Evolutionary conservation across 805 yeast species (phyloP).

Genomic region (Candida railenensis): DNA sequence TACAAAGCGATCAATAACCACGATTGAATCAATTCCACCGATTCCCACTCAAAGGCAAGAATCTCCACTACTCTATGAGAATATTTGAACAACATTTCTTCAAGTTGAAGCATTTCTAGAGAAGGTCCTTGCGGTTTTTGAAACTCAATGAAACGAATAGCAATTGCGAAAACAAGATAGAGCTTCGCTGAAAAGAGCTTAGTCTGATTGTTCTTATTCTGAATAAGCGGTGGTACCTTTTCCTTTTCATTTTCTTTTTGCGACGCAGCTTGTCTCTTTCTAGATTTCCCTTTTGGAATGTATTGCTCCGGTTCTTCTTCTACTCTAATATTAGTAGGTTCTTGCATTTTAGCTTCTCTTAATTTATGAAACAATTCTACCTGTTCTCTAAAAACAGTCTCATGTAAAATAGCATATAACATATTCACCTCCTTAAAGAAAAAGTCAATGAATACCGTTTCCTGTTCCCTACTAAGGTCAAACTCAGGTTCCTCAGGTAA

Average conservation of each 20-base stretch:
- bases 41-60: constrained; percentile 42
- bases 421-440: constrained; percentile 54
- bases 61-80: constrained; percentile 28
- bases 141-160: constrained; percentile 52
- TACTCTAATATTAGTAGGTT: neutral
- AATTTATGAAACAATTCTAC: constrained; percentile 27
- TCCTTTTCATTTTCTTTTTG: constrained; percentile 5
- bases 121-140: constrained; percentile 26
- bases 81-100: constrained; percentile 35
- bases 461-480: neutral
- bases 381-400: constrained; percentile 53
- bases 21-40: constrained; percentile 41
- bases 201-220: constrained; percentile 29
- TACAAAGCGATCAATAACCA: constrained; percentile 39
- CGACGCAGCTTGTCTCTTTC: neutral
- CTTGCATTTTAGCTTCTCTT: neutral
- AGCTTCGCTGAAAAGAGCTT: constrained; percentile 53
- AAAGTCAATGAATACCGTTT: constrained; percentile 29
- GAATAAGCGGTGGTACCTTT: constrained; percentile 3
- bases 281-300: neutral
- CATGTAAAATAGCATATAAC: constrained; percentile 51
- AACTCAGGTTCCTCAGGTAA: constrained; percentile 34
- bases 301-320: neutral
- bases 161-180: constrained; percentile 46
- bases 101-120: constrained; percentile 24